Percentiles rank a stretch among this genome's conserved stretches.
Conservation (phyloP, 345 rosid species). For the Barbarea vulgaris region DNA sequence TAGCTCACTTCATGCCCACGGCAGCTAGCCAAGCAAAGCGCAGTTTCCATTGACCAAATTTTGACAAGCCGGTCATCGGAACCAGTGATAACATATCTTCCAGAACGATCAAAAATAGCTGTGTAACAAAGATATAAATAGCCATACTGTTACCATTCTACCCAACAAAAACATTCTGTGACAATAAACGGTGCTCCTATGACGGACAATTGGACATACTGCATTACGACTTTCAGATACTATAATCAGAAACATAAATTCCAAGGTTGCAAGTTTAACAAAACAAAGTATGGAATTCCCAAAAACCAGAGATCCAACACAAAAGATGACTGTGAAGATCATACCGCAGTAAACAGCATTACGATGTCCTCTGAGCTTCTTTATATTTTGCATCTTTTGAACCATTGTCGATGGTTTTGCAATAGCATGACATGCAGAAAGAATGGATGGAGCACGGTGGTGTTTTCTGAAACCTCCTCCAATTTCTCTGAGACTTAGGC, state of each 20-base stretch:
- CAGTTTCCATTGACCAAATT: conserved; percentile 99
- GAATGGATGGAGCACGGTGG: conserved; percentile 93
- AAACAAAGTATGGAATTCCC: conserved; percentile 25
- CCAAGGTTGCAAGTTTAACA: conserved; percentile 22
- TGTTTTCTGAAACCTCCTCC: conserved; percentile 97
- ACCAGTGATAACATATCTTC: conserved; percentile 97
- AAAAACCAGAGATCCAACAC: conserved; percentile 29
- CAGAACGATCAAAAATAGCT: conserved; percentile 96
- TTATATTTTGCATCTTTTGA: conserved; percentile 89
- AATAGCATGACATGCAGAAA: conserved; percentile 87
- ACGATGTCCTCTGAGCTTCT: conserved; percentile 91
- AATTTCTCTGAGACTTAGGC: conserved; percentile 91
- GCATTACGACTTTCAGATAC: conserved; percentile 24
- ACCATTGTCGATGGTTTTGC: conserved; percentile 94
- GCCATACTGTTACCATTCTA: conserved; percentile 17
- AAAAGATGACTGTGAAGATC: conserved; percentile 29
- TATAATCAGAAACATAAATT: background rate
- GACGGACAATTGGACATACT: conserved; percentile 21
- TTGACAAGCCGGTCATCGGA: conserved; percentile 98
- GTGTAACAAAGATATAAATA: conserved; percentile 23
- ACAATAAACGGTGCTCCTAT: conserved; percentile 14
- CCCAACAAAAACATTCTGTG: conserved; percentile 14
- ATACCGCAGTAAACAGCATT: conserved; percentile 99
- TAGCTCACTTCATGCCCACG: conserved; percentile 98
- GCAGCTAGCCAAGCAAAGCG: conserved; percentile 98